Evolutionary conservation across 768 basidiomycete genomes (phyloP).

Genomic region (Tulasnella calospora): DNA sequence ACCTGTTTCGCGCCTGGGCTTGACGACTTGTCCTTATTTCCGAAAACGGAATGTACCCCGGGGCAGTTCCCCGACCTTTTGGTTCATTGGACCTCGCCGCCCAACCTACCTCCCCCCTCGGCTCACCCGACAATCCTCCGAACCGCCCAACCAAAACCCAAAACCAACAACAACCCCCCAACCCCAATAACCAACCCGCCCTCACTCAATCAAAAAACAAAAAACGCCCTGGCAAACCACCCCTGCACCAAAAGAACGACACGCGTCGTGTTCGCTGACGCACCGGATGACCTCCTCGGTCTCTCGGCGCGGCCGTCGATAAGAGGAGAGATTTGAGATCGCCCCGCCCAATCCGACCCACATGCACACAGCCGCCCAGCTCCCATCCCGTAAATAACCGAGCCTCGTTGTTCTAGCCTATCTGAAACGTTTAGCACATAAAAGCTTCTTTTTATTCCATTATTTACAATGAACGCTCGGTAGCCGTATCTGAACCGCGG

Average conservation of each 20-base stretch:
- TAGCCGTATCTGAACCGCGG: no score
- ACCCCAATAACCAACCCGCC: no score
- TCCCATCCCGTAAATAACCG: not conserved
- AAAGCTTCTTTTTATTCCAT: not conserved
- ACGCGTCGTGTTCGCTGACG: not conserved
- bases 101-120: not conserved
- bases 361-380: not conserved
- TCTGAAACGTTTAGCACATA: not conserved
- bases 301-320: not conserved
- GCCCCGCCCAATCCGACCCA: not conserved
- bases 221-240: no score
- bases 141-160: not conserved
- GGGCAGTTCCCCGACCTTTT: not conserved
- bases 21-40: not conserved
- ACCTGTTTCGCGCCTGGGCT: not conserved
- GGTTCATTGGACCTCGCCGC: constrained; percentile 3
- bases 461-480: no score
- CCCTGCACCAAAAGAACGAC: not conserved
- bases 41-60: not conserved
- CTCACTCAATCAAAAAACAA: no score
- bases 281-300: not conserved
- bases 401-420: not conserved
- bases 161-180: no score
- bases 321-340: not conserved
- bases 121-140: not conserved